Conservation (phyloP, 2,329 filamentous ascomycete genomes). For the Aspergillus sp. region DNA sequence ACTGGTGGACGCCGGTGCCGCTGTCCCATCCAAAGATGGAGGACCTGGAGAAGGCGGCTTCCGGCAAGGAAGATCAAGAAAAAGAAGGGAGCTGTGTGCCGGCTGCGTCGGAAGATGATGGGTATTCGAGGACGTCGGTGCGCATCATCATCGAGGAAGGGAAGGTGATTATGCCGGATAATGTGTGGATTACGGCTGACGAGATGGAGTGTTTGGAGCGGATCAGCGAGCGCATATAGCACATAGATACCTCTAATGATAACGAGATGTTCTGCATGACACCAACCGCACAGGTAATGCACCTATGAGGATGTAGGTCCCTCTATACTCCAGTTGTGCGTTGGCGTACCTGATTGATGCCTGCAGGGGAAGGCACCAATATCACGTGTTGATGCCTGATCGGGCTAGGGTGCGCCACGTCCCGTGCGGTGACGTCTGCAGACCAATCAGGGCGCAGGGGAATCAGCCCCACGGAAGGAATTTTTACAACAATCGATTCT, state of each 20-base stretch:
- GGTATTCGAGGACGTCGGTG: slow-evolving; percentile 19
- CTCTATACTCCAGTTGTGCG: too few relatives aligned
- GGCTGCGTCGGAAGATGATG: slow-evolving; percentile 22
- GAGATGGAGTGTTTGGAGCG: slow-evolving; percentile 32
- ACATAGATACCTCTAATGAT: slow-evolving; percentile 2
- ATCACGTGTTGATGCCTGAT: slow-evolving; percentile 23
- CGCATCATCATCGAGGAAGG: slow-evolving; percentile 31
- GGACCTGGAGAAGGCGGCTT: slow-evolving; percentile 19
- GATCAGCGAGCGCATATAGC: slow-evolving; percentile 34
- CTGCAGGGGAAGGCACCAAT: not conserved
- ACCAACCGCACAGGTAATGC: too few relatives aligned
- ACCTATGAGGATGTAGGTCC: not conserved
- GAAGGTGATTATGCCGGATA: slow-evolving; percentile 31
- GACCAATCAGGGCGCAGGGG: slow-evolving; percentile 20
- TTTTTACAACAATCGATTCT: slow-evolving; percentile 18
- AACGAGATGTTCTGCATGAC: too few relatives aligned
- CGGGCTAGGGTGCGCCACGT: slow-evolving; percentile 20
- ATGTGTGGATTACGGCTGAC: slow-evolving; percentile 31
- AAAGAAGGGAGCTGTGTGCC: slow-evolving; percentile 18
- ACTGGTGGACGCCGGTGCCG: slow-evolving; percentile 58
- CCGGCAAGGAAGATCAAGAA: slow-evolving; percentile 12
- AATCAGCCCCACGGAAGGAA: slow-evolving; percentile 24
- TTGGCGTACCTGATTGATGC: not conserved
- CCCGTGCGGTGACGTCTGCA: slow-evolving; percentile 26
- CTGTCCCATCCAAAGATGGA: slow-evolving; percentile 15